Conservation (phyloP, 352 stramenopile genomes). For the Phytophthora sojae region DNA sequence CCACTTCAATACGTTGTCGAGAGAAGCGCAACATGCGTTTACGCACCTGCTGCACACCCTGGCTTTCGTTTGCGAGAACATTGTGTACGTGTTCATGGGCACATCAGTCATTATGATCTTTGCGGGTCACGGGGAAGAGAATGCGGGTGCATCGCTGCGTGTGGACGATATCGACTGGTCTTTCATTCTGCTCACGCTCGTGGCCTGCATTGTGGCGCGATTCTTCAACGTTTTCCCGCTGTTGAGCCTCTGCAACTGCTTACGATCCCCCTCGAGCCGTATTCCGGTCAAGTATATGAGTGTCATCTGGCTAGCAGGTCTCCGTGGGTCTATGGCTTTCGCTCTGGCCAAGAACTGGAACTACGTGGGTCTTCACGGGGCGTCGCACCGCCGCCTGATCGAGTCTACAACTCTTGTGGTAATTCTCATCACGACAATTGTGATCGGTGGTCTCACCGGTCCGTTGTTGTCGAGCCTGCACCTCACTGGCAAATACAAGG, state of each 20-base stretch:
- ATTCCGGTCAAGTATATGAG: constrained; percentile 82
- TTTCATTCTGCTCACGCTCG: constrained; percentile 83
- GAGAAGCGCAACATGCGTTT: constrained; percentile 84
- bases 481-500: constrained; percentile 49
- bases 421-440: constrained; percentile 88
- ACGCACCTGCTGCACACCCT: constrained; percentile 86
- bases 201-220: constrained; percentile 71
- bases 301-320: constrained; percentile 93
- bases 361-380: constrained; percentile 72
- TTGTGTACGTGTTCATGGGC: constrained; percentile 91
- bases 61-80: constrained; percentile 83
- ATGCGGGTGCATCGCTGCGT: constrained; percentile 60
- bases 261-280: constrained; percentile 54
- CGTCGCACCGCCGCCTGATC: constrained; percentile 81
- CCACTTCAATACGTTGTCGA: constrained; percentile 88
- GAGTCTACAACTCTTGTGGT: constrained; percentile 90
- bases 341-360: constrained; percentile 89
- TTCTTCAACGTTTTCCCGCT: constrained; percentile 86
- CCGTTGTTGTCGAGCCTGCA: constrained; percentile 66
- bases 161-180: constrained; percentile 85
- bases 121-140: constrained; percentile 66
- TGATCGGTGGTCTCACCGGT: constrained; percentile 79
- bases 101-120: constrained; percentile 89
- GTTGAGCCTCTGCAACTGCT: constrained; percentile 77
- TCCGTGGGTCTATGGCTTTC: constrained; percentile 95